Conservation (phyloP, 805 yeast genomes). For the Wickerhamiella lipophila region DNA sequence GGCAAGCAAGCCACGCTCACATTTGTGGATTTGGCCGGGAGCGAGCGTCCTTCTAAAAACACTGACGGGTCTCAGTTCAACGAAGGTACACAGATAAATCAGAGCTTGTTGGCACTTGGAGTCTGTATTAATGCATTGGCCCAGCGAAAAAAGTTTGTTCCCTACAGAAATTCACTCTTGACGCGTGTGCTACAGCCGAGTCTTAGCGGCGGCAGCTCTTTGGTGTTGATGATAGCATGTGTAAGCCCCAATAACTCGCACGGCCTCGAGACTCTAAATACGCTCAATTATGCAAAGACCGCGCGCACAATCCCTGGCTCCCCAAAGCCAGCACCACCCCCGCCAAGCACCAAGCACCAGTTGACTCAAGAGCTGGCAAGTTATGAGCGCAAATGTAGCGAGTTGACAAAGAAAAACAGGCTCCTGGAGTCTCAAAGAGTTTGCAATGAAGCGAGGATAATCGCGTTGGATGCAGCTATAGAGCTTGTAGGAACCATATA, state of each 20-base stretch:
- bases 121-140: constrained; percentile 39
- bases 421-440: not conserved
- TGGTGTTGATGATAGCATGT: constrained; percentile 92
- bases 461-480: too few species aligned
- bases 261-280: constrained; percentile 84
- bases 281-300: constrained; percentile 78
- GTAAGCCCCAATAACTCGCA: constrained; percentile 75
- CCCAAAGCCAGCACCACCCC: not conserved
- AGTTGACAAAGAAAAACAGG: not conserved
- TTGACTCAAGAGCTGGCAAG: not conserved
- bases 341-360: not conserved
- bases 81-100: constrained; percentile 90
- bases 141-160: constrained; percentile 33
- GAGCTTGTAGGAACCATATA: not conserved
- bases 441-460: not conserved
- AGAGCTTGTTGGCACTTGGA: constrained; percentile 76
- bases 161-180: constrained; percentile 80
- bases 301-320: not conserved
- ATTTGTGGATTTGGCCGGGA: constrained; percentile 86
- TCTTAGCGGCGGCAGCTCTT: constrained; percentile 88
- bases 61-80: constrained; percentile 54
- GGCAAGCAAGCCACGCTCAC: constrained; percentile 36
- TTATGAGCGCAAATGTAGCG: not conserved
- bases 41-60: constrained; percentile 83
- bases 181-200: constrained; percentile 80